Evolutionary conservation across 306 rosid species (phyloP), one percentile per base, ranked within the genome.

Genomic region (Castanospermum australe): DNA sequence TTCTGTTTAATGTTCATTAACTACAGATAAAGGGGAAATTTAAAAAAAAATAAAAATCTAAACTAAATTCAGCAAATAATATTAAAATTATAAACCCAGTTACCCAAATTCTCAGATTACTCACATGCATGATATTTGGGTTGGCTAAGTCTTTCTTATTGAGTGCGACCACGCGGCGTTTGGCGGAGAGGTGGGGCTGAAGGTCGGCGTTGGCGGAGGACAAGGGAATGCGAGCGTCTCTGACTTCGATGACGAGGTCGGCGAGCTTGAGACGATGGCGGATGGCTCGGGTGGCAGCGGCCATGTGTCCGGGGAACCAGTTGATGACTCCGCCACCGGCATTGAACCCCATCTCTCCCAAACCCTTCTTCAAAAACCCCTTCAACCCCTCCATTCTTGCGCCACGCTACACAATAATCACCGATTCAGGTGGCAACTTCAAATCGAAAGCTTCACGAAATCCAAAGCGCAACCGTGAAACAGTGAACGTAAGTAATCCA

Each of bases 301-400:
- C 97, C 94, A 94, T 94, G 88, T 94, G 98, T 11, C 98, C 98
- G 0, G 98, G 98, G 86, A 88, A 92, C 97, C 97, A 94, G 78
- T 87, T 94, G 59, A 94, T 88, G 59, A 70, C 81, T 44, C 97
- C 98, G 5, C 94, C 97, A 6, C 88, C 94, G 39, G 82, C 56
- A 71, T 82, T 83, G 91, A 92, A 90, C 0, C 79, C 89, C 97
- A 90, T 90, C n/a, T 94, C 97, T 39, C 94, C 97, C 28, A 92
- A 74, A 22, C 89, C 86, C 66, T 91, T 93, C 90, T 90, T 93
- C 82, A 86, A 9, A 8, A 90, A 56, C 6, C 76, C 82, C 79
- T 79, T 90, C 59, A 87, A 6, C 57, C 81, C 90, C 24, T 71
- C 64, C 96, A 91, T 84, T 41, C 36, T 33, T 81, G 73, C 25